These are phyloP conservation scores for Ophiostoma novo-ulmi DNA, from an alignment of 2,329 filamentous ascomycete species.

Conservation along the genomic window DNA sequence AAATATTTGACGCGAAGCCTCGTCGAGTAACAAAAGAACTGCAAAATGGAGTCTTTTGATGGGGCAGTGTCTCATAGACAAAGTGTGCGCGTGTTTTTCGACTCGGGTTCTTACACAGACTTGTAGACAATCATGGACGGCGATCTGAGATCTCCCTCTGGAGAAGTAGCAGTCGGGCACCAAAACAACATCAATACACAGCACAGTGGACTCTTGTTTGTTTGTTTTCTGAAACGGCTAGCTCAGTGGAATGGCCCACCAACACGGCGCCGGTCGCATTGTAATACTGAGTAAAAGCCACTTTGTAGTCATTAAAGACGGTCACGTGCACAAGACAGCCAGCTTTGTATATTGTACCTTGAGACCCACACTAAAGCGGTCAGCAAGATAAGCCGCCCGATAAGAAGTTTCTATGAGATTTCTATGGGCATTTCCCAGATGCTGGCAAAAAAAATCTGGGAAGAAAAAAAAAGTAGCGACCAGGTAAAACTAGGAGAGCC, in stretches of 20 bases:
- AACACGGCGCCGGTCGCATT: conserved; percentile 12
- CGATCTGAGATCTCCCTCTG: conserved; percentile 6
- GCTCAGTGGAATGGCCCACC: conserved; percentile 8
- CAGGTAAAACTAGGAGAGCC: not conserved
- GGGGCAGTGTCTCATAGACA: not conserved
- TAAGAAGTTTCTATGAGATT: conserved; percentile 20
- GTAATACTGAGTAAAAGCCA: not conserved
- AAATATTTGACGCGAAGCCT: not conserved
- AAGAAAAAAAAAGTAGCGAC: conserved; percentile 10
- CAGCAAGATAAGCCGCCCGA: conserved; percentile 20
- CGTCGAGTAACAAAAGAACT: not conserved
- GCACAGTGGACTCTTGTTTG: conserved; percentile 12
- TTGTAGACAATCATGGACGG: not conserved
- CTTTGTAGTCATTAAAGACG: not conserved
- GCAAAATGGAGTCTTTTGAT: not conserved
- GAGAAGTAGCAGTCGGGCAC: not conserved
- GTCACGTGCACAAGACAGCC: conserved; percentile 14
- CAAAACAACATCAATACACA: not conserved
- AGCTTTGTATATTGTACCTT: not conserved
- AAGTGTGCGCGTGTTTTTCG: conserved; percentile 6
- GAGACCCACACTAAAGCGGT: conserved; percentile 16
- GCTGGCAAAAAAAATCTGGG: conserved; percentile 22
- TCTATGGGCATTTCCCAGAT: conserved; percentile 12
- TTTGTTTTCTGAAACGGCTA: conserved; percentile 21
- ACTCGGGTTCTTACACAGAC: not conserved